Base-by-base conservation (phyloP, 2,329 filamentous ascomycete genomes). In the Chaetomiaceae sp. region DNA sequence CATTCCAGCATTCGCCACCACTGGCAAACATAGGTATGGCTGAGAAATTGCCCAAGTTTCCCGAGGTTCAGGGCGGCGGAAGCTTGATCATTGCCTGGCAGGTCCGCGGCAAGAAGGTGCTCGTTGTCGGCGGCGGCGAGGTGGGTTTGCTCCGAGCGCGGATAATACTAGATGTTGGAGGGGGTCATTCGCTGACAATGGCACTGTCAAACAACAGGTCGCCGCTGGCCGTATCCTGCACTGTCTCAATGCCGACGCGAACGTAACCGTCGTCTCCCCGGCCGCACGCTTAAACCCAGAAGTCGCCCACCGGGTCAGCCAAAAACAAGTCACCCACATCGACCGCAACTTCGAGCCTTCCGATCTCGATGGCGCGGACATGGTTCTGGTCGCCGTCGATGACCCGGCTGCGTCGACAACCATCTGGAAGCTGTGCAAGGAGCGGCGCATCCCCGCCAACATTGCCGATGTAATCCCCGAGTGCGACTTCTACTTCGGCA, bases 401-500 rank as follows among this genome's bases (percentile, higher is more conserved):
- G 92, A 97, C 67, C 89, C 94, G 0, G 87, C 84, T 43, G 91
- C 90, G n/a, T 96, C 90, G 0, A 86, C 89, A 0, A 78, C 82
- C 58, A 90, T 99, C 67, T 99, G 90, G 88, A 92, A 92, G 68
- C 79, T 96, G 21, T 97, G 92, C 79, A 92, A 95, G 70, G 80
- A 90, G 68, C 80, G 77, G 55, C 84, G 84, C 56, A 88, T 97
- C 59, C 84, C 90, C 5, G 91, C 90, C 53, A 99, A 99, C 70
- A 96, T 99, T 61, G 94, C 94, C 61, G 94, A 99, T 67, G 94
- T 99, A 3, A 94, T 94, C 0, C 81, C 90, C 0, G 94, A 99
- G 70, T 99, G 94, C 71, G 94, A 99, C 67, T 99, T 99, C 68
- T 99, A 96, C 77, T 99, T 99, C 73, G 94, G 94, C 58, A 94